Evolutionary conservation across 2,329 filamentous ascomycete species (phyloP).

Genomic region (Sarocladium brachiariae): DNA sequence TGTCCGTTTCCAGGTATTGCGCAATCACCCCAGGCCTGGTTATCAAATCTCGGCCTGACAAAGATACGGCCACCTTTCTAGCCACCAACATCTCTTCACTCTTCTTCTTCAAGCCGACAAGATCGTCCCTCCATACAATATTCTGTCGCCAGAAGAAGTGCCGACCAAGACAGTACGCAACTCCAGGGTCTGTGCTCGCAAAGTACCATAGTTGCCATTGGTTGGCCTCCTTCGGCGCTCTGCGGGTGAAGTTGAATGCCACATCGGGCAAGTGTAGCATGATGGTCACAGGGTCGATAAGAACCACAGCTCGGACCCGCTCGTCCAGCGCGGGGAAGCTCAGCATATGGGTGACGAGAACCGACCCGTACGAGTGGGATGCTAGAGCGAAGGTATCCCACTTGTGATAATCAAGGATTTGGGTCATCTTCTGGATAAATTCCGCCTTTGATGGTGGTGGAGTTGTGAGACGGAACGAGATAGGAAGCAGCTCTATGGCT

Average conservation of each 20-base stretch:
- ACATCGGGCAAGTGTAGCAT: constrained; percentile 63
- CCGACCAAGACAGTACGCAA: constrained; percentile 56
- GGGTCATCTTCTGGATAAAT: constrained; percentile 48
- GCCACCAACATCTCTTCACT: constrained; percentile 13
- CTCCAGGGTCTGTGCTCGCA: constrained; percentile 59
- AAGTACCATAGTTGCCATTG: constrained; percentile 68
- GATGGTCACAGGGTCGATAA: constrained; percentile 58
- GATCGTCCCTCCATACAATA: constrained; percentile 62
- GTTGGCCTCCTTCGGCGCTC: constrained; percentile 49
- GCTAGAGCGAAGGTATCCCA: constrained; percentile 54
- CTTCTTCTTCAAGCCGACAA: constrained; percentile 25
- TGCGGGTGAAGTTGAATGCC: constrained; percentile 62
- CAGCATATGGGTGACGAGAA: constrained; percentile 56
- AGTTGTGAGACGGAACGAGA: constrained; percentile 55
- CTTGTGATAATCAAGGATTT: constrained; percentile 50
- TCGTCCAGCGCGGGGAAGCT: constrained; percentile 38
- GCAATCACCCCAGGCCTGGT: constrained; percentile 53
- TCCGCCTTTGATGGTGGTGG: constrained; percentile 43
- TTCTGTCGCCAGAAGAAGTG: constrained; percentile 69
- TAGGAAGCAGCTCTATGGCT: constrained; percentile 57
- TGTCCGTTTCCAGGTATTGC: constrained; percentile 38
- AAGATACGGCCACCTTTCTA: constrained; percentile 45
- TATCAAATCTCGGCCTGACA: constrained; percentile 57
- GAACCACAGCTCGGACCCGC: constrained; percentile 40
- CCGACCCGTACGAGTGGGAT: constrained; percentile 59